These are phyloP conservation scores for Chlamydomonas reinhardtii DNA, from an alignment of 163 green algal species.

Conservation along the genomic window DNA sequence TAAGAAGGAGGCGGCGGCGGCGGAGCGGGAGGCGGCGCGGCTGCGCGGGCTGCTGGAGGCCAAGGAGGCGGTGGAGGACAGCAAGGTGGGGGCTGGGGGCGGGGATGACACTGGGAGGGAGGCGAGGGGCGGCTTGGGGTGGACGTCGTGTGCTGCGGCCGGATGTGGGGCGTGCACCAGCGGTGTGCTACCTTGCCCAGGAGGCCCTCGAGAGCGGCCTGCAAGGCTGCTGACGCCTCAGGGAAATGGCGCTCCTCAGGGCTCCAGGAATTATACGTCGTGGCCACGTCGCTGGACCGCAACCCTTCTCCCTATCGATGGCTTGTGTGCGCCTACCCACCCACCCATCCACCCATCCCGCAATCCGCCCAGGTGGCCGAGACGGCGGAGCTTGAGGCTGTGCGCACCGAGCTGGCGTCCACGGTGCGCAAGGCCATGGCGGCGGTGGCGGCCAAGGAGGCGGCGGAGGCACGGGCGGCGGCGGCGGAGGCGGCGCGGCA, in stretches of 20 bases:
- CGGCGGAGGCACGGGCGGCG: constrained; percentile 48
- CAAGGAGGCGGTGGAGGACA: constrained; percentile 30
- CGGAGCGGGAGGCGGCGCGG: constrained; percentile 22
- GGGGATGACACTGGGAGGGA: background rate
- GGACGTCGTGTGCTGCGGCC: no score
- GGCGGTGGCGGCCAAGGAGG: constrained; percentile 52
- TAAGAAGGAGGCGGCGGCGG: constrained; percentile 32
- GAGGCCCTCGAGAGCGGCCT: no score
- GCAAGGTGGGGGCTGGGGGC: constrained; percentile 6
- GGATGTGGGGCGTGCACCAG: no score
- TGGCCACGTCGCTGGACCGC: no score
- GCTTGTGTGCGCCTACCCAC: no score
- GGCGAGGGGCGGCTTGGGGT: no score
- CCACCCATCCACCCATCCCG: no score
- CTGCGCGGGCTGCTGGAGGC: constrained; percentile 34
- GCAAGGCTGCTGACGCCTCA: no score
- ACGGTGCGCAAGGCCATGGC: constrained; percentile 57
- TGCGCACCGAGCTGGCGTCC: constrained; percentile 46
- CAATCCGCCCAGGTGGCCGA: constrained; percentile 34
- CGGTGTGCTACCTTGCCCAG: no score
- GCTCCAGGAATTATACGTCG: no score
- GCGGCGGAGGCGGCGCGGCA: constrained; percentile 30
- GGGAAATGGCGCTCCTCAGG: no score
- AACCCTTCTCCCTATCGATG: no score
- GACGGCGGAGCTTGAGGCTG: constrained; percentile 45